These are phyloP conservation scores for Tuctoria greenei DNA, from an alignment of 176 grass and related monocot species.

Conservation along the genomic window DNA sequence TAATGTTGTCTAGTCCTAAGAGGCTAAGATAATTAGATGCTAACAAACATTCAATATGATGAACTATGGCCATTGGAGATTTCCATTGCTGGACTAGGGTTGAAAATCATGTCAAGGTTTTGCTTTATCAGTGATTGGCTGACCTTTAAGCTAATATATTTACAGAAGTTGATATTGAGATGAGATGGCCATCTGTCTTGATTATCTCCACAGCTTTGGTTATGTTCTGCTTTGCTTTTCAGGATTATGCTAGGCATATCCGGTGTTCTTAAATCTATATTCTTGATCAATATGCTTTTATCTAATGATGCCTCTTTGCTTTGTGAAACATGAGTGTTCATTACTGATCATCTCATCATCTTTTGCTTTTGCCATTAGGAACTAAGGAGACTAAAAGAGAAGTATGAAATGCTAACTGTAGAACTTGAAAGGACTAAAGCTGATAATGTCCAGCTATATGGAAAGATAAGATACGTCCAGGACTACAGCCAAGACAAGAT, in stretches of 20 bases:
- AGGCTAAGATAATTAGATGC: slow-evolving; percentile 3
- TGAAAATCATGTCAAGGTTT: slow-evolving; percentile 11
- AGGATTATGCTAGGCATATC: background rate
- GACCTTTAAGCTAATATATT: background rate
- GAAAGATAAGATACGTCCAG: slow-evolving; percentile 96
- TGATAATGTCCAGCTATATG: slow-evolving; percentile 96
- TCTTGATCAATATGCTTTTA: slow-evolving; percentile 2
- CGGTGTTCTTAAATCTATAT: background rate
- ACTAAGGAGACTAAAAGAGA: slow-evolving; percentile 91
- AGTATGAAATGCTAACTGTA: slow-evolving; percentile 76
- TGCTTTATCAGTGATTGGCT: background rate
- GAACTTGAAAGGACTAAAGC: slow-evolving; percentile 97
- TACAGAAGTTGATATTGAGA: background rate
- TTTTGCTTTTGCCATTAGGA: slow-evolving; percentile 61
- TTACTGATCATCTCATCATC: slow-evolving; percentile 23
- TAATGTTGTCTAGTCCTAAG: slow-evolving; percentile 2
- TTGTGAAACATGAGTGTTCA: background rate
- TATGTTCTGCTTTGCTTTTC: background rate
- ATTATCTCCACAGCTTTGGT: slow-evolving; percentile 9
- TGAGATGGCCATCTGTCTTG: slow-evolving; percentile 7
- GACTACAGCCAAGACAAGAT: slow-evolving; percentile 98
- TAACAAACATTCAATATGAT: background rate
- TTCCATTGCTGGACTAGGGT: slow-evolving; percentile 3
- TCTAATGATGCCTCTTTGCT: slow-evolving; percentile 16
- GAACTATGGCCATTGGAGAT: background rate